Percentiles rank a stretch among this genome's conserved stretches.
Conservation (phyloP, 2,329 filamentous ascomycete genomes). For the Arthrobotrys iridis region DNA sequence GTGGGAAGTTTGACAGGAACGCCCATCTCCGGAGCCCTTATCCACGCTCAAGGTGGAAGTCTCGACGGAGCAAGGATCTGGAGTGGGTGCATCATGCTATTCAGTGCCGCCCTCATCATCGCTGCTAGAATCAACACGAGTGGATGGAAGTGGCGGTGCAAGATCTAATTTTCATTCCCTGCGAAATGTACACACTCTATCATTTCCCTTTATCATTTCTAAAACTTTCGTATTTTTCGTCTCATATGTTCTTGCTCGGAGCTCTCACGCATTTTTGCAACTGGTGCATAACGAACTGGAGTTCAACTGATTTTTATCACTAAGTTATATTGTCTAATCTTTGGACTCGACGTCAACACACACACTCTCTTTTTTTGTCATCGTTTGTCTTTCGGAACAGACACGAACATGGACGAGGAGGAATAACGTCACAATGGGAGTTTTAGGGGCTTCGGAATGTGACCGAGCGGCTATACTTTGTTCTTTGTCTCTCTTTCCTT, state of each 20-base stretch:
- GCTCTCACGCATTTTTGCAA: constrained; percentile 33
- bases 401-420: constrained; percentile 12
- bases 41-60: constrained; percentile 59
- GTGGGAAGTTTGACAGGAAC: constrained; percentile 68
- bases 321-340: constrained; percentile 18
- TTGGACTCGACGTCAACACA: background rate
- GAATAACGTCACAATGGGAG: constrained; percentile 13
- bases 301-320: constrained; percentile 33
- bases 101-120: constrained; percentile 45
- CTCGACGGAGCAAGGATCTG: constrained; percentile 48
- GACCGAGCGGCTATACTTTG: background rate
- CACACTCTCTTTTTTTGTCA: background rate
- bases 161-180: constrained; percentile 24
- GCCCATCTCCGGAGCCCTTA: constrained; percentile 67
- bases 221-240: background rate
- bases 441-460: constrained; percentile 17
- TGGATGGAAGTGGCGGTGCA: constrained; percentile 46
- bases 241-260: constrained; percentile 23
- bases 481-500: constrained; percentile 9
- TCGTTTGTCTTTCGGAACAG: background rate
- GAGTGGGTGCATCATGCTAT: constrained; percentile 52
- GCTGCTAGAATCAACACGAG: constrained; percentile 48
- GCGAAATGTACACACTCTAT: background rate
- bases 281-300: constrained; percentile 53
- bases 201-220: background rate